Conservation (phyloP, 257 asterid species). For the Oldenlandia corymbosa region DNA sequence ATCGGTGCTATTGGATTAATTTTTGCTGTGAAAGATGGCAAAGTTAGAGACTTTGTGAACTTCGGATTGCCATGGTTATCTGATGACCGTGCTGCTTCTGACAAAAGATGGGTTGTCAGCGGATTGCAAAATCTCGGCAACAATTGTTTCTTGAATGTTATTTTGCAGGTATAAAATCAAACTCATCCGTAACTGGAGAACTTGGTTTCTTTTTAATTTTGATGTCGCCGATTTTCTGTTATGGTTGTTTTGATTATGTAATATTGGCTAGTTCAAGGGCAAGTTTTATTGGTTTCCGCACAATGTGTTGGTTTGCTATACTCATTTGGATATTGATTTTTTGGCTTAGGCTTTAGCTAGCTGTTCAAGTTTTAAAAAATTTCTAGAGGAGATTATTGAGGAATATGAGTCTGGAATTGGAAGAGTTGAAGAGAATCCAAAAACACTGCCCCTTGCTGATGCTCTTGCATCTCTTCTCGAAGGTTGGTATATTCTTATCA, state of each 20-base stretch:
- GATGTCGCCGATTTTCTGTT: not conserved
- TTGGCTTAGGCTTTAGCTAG: conserved; percentile 74
- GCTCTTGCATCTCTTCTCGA: conserved; percentile 53
- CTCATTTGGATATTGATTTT: not conserved
- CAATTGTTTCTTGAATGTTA: conserved; percentile 84
- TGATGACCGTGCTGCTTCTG: conserved; percentile 18
- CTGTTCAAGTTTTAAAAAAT: conserved; percentile 54
- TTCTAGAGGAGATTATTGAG: conserved; percentile 42
- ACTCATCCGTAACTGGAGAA: too few relatives aligned
- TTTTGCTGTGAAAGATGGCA: conserved; percentile 35
- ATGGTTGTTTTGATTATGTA: too few relatives aligned
- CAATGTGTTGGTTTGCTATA: not conserved
- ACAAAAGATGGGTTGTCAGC: conserved; percentile 48
- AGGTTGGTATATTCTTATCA: conserved; percentile 36
- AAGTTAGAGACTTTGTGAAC: conserved; percentile 22
- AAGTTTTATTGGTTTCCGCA: not conserved
- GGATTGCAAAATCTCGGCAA: conserved; percentile 83
- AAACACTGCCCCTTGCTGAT: conserved; percentile 46
- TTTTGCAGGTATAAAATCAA: conserved; percentile 66
- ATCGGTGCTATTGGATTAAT: conserved; percentile 49
- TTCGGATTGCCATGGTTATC: conserved; percentile 9
- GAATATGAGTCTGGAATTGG: conserved; percentile 33
- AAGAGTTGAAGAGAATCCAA: conserved; percentile 36
- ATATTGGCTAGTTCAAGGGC: not conserved
- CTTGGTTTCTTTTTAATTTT: not conserved